phyloP scores from a whole-genome alignment of 208 protist genomes.

The Crithidia bombi region DNA sequence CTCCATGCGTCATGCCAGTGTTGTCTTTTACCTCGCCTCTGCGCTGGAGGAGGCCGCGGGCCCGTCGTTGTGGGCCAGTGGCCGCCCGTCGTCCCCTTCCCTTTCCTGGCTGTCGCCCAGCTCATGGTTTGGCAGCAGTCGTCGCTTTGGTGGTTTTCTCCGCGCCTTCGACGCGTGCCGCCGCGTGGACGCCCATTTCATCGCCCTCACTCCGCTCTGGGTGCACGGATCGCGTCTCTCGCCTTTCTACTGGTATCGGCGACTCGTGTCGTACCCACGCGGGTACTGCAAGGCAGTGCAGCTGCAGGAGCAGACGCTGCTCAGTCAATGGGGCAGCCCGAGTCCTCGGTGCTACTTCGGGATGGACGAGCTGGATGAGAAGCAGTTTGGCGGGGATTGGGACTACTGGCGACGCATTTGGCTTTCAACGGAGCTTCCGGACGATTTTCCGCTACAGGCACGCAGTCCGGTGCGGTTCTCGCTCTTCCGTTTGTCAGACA shows the following conservation, averaged over 20 bases:
- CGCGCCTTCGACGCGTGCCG: conserved; percentile 59
- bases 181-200: conserved; percentile 71
- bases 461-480: conserved; percentile 58
- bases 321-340: conserved; percentile 42
- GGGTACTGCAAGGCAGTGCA: conserved; percentile 60
- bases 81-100: conserved; percentile 3
- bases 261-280: conserved; percentile 38
- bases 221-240: conserved; percentile 53
- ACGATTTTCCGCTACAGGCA: conserved; percentile 24
- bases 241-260: conserved; percentile 68
- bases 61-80: conserved; percentile 14
- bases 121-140: conserved; percentile 13
- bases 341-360: conserved; percentile 53
- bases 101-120: conserved; percentile 18
- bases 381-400: conserved; percentile 33
- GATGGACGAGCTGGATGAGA: conserved; percentile 36
- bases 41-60: conserved; percentile 37
- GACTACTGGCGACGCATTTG: conserved; percentile 50
- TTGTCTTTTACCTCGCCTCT: conserved; percentile 59
- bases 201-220: conserved; percentile 66
- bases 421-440: conserved; percentile 43
- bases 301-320: conserved; percentile 59
- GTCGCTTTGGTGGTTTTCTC: conserved; percentile 48
- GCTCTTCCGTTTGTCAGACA: conserved; percentile 61
- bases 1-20: conserved; percentile 51